phyloP scores from a whole-genome alignment of 1,284 basidiomycete genomes.

The Sporisorium sorghi region DNA sequence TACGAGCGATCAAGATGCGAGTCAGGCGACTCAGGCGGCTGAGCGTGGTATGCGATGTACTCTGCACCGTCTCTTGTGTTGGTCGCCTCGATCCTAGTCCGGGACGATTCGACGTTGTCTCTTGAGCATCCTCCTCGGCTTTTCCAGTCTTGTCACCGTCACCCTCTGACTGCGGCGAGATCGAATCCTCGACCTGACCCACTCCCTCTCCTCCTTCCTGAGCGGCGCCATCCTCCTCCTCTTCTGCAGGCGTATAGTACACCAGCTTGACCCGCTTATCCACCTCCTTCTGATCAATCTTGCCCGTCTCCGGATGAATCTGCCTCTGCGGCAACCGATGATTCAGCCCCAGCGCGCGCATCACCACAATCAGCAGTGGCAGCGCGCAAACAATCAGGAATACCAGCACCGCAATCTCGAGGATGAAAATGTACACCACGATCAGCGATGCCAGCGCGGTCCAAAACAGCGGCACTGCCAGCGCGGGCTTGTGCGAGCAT shows the following conservation, averaged over 20 bases:
- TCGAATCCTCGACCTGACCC: not conserved
- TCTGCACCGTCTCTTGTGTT: slow-evolving; percentile 19
- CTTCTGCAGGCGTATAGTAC: slow-evolving; percentile 54
- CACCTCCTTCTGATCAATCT: slow-evolving; percentile 52
- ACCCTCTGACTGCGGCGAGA: not conserved
- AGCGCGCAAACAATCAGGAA: slow-evolving; percentile 58
- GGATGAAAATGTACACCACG: slow-evolving; percentile 56
- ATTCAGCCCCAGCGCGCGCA: slow-evolving; percentile 53
- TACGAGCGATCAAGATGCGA: slow-evolving; percentile 24
- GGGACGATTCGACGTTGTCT: slow-evolving; percentile 8
- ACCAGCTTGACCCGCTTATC: slow-evolving; percentile 55
- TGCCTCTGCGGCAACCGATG: slow-evolving; percentile 43
- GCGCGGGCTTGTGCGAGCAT: slow-evolving; percentile 53
- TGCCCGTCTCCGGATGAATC: slow-evolving; percentile 54
- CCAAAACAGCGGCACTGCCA: slow-evolving; percentile 57
- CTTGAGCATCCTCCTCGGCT: not conserved
- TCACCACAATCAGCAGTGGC: slow-evolving; percentile 49
- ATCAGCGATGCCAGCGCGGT: slow-evolving; percentile 46
- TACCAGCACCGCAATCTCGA: slow-evolving; percentile 55
- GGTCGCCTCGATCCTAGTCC: slow-evolving; percentile 22
- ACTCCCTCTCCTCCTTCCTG: not conserved
- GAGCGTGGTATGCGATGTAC: slow-evolving; percentile 5
- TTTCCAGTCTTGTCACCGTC: not conserved
- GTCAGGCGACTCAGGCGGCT: slow-evolving; percentile 22
- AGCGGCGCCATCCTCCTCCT: slow-evolving; percentile 18